Evolutionary conservation across 768 basidiomycete genomes (phyloP), one percentile per base, ranked within the genome.

Genomic region (Ramaria sp.): DNA sequence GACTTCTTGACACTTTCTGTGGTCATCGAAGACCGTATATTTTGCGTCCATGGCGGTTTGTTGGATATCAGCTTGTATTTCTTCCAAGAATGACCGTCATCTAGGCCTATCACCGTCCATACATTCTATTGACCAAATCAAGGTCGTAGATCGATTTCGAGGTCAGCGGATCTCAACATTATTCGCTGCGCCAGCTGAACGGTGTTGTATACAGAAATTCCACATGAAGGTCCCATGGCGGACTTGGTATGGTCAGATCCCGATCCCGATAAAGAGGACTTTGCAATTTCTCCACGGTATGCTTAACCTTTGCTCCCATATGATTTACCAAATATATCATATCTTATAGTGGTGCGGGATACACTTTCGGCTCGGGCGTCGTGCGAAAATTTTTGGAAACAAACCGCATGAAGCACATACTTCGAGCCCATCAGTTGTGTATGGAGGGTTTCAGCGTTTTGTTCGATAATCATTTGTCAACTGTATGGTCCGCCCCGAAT

Each of bases 181-280:
- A 56, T 58, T 30, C 52, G 24, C 13, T 34, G 36, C 7, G 30
- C 10, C 51, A 32, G 56, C 61, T 65, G 52, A 36, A 43, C 50
- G n/a, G 25, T 64, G 63, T 63, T 61, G 62, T 63, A n/a, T 51
- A 48, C 64, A 93, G 96, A 99, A 74, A 98, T 99, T 56, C 96
- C 96, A 41, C 96, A 98, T 62, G 96, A 99, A 69, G 96, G 96
- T 3, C 95, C 96, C 25, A 98, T 99, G 93, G 95, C 95, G 12
- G 96, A 99, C 77, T 78, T 99, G 27, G 96, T 99, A 1, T 99
- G 96, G 96, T 97, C 94, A 43, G 96, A 99, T 77, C 96, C 96
- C 34, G 96, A 99, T 71, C 82, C 91, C 36, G 96, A 99, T 69
- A 99, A 98, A 68, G 96, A 98, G 67, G 96, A 98, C 64, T 99